Base-by-base conservation (phyloP, 257 asterid species). In the Przewalskia tangutica region DNA sequence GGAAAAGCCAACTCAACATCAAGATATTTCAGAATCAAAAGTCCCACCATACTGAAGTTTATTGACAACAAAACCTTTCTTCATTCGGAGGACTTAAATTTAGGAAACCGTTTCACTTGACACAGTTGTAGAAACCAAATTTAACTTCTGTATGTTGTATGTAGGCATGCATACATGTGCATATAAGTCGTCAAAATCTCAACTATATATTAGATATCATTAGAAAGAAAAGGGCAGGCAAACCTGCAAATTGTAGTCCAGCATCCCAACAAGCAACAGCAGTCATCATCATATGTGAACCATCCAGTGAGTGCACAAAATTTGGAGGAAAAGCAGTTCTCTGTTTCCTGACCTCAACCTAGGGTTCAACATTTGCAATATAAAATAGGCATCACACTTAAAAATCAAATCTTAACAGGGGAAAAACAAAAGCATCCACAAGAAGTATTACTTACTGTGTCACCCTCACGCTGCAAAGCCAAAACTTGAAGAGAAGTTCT, bases 231-330 rank as follows among this genome's bases (percentile, higher is more conserved):
- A 51, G 77, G 64, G 51, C n/a, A 51, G 77, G 84, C 81, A 70
- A 64, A 95, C 98, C 99, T 87, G 98, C 99, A 83, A 95, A 95
- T 34, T 86, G 91, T 76, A 91, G 86, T 66, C 99, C 96, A 79
- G 94, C 93, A 88, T 94, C 95, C 84, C 94, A 92, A 84, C 98
- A 92, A 83, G 97, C 98, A 67, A 94, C 82, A n/a, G 97, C 99
- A 53, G 98, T 94, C 99, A 95, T 94, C 99, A 95, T 95, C 99
- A 92, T 94, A 88, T 94, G 98, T 3, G 98, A 88, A 77, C 98
- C 97, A 89, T 95, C 98, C 65, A 95, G 86, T 44, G 98, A 91
- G 89, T 95, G 98, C 84, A 95, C 98, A 80, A 95, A 94, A 89
- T 94, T 94, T 48, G 99, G 99, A 82, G 99, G 99, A 87, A 95